Base-by-base conservation (phyloP, 768 basidiomycete species). In the Botryobasidium botryosum region DNA sequence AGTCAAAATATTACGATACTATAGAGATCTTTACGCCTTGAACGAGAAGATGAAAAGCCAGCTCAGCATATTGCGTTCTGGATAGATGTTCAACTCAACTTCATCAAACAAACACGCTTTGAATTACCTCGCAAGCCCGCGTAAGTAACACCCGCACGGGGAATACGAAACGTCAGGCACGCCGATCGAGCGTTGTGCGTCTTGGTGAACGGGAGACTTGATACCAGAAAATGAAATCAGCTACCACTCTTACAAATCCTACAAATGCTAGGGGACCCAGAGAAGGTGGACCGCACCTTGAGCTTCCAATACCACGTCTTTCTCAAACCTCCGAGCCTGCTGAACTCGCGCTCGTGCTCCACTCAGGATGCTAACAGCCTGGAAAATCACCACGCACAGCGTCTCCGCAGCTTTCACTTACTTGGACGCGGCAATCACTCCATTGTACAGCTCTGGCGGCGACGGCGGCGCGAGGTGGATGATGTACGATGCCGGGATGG, bases 31-130 rank as follows among this genome's bases (percentile, higher is more conserved):
- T n/a, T n/a, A n/a, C n/a, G n/a, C 90, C 62, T 77, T 81, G 58
- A 97, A 75, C 2, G 94, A 92, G 64, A 87, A 94, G 17, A 96
- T 62, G 0, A 94, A 94, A 64, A 99, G 97, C 94, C 94, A 99
- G 57, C 91, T 96, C 54, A 97, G 68, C 94, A 99, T 99, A 53
- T 97, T 86, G 39, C 79, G 75, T 43, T 83, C 73, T 0, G 94
- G 94, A 57, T 97, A 92, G 33, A 94, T 96, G 55, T 86, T 94
- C 21, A 96, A 64, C 1, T 88, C 86, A 20, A 97, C 68, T 49
- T 79, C 77, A n/a, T 73, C 75, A 56, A 97, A 99, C 3, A 99
- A 64, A 7, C 83, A 74, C 0, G 92, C 86, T 62, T 97, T 92
- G 53, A 99, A 99, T 58, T 97, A 99, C 13, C 94, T 94, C 3